Conservation (phyloP, 1,284 basidiomycete genomes). For the Papiliotrema fonsecae region DNA sequence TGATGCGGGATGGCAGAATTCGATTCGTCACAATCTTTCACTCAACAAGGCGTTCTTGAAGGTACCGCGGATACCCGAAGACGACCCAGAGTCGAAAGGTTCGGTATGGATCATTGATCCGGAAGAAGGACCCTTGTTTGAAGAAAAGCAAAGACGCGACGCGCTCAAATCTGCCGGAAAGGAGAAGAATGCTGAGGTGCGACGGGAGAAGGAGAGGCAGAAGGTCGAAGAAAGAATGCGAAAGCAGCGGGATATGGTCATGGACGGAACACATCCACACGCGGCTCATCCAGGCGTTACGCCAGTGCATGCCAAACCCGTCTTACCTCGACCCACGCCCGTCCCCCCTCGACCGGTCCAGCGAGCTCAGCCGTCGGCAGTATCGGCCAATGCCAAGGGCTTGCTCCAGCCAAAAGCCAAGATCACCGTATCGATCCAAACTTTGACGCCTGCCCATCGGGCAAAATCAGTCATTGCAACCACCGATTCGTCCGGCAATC, state of each 20-base stretch:
- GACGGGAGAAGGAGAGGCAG: conserved; percentile 36
- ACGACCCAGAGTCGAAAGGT: conserved; percentile 75
- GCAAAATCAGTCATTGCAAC: conserved; percentile 36
- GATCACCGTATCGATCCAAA: conserved; percentile 37
- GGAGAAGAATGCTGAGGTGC: conserved; percentile 42
- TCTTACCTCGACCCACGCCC: conserved; percentile 1
- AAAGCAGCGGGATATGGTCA: conserved; percentile 27
- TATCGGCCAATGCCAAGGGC: conserved; percentile 23
- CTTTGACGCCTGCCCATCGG: conserved; percentile 37
- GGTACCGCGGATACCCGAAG: conserved; percentile 65
- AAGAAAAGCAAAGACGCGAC: conserved; percentile 44
- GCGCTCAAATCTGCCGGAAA: conserved; percentile 42
- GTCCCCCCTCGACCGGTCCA: conserved; percentile 8
- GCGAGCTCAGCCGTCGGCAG: conserved; percentile 4
- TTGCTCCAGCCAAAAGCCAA: conserved; percentile 35
- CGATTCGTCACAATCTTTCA: conserved; percentile 46
- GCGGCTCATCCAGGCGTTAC: neutral
- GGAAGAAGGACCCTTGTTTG: conserved; percentile 50
- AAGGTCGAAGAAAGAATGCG: conserved; percentile 34
- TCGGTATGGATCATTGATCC: conserved; percentile 84
- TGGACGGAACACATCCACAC: neutral
- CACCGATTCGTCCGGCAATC: conserved; percentile 32
- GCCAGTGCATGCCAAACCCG: conserved; percentile 17
- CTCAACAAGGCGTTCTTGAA: conserved; percentile 37
- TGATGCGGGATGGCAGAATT: conserved; percentile 52